Percentiles rank a stretch among this genome's conserved stretches.
These are phyloP conservation scores for Chlorella variabilis DNA, from an alignment of 163 green algal species.

Conservation along the genomic window DNA sequence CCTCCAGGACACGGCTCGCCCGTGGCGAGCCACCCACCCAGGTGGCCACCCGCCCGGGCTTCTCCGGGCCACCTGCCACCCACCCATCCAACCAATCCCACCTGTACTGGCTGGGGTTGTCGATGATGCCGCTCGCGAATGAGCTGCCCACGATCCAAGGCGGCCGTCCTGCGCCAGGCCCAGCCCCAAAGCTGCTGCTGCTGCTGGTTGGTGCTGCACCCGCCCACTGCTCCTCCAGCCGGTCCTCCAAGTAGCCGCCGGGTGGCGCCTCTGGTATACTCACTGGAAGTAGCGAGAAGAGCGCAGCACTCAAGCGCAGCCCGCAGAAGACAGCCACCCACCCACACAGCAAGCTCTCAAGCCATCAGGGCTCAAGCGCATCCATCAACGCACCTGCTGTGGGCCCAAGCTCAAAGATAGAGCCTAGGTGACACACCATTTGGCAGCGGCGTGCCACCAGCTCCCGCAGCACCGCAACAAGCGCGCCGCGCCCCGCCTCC, in stretches of 20 bases:
- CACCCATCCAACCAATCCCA: no score
- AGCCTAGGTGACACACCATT: slow-evolving; percentile 35
- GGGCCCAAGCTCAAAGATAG: slow-evolving; percentile 32
- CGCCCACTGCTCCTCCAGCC: slow-evolving; percentile 48
- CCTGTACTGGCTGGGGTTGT: slow-evolving; percentile 2
- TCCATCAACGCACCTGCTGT: slow-evolving; percentile 6
- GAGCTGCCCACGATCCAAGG: neutral
- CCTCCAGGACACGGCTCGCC: no score
- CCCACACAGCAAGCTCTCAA: no score
- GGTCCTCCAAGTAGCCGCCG: slow-evolving; percentile 43
- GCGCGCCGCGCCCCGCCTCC: slow-evolving; percentile 19
- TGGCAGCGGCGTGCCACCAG: slow-evolving; percentile 40
- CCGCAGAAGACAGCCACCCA: no score
- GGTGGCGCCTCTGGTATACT: slow-evolving; percentile 28
- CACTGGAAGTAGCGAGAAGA: neutral
- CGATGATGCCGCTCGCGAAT: neutral
- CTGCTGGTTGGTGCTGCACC: neutral
- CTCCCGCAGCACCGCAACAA: slow-evolving; percentile 17
- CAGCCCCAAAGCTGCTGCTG: neutral
- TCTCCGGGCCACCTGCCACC: no score
- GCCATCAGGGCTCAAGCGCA: no score
- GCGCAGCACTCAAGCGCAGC: no score
- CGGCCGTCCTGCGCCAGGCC: neutral
- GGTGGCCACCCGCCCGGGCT: no score
- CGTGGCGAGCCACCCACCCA: no score